These are phyloP conservation scores for Pseudogymnoascus sp. DNA, from an alignment of 2,329 filamentous ascomycete species.

Conservation along the genomic window DNA sequence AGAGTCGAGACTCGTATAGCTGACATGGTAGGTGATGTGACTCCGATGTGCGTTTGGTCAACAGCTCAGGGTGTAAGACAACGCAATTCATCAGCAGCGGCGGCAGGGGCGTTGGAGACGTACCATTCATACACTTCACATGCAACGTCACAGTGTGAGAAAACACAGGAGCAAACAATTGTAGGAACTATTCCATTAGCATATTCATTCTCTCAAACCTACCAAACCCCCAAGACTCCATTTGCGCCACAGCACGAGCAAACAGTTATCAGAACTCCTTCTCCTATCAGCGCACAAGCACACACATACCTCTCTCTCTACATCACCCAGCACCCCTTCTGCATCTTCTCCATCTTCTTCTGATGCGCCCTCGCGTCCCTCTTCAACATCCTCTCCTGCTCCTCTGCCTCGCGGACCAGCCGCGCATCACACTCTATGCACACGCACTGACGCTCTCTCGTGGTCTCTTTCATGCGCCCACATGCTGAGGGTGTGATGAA, in stretches of 20 bases:
- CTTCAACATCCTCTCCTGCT: not conserved
- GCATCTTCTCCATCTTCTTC: not conserved
- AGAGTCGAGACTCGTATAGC: not conserved
- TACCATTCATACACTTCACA: not conserved
- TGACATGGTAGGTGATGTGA: not conserved
- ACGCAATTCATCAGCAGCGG: not conserved
- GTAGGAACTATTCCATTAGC: not conserved
- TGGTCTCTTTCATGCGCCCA: not conserved
- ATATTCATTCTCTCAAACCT: slow-evolving; percentile 11
- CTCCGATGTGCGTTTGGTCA: not conserved
- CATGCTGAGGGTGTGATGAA: not conserved
- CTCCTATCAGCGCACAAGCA: not conserved
- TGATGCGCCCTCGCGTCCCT: not conserved
- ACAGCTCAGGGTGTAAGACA: not conserved
- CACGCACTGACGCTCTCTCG: not conserved
- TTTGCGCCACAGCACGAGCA: no score
- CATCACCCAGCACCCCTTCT: not conserved
- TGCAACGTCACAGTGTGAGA: not conserved
- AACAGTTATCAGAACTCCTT: no score
- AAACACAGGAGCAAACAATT: not conserved
- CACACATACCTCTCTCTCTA: not conserved
- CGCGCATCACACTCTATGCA: not conserved
- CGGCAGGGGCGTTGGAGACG: not conserved
- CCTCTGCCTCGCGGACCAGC: not conserved
- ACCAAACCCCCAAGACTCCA: slow-evolving; percentile 16